These are phyloP conservation scores for Murraya koenigii DNA, from an alignment of 345 rosid species.

Conservation along the genomic window DNA sequence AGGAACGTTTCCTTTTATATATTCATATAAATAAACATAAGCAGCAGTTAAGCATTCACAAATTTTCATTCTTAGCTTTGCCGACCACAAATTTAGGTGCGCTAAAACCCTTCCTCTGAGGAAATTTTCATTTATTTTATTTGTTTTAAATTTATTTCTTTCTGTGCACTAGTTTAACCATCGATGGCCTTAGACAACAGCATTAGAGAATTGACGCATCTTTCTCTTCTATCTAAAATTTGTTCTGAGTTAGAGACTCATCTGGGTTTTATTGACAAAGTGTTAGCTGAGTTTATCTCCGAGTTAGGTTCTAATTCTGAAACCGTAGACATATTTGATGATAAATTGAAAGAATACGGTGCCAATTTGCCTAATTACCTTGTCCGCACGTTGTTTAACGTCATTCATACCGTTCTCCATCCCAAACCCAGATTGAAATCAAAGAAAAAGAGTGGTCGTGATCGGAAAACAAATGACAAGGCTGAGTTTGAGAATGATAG, in stretches of 20 bases:
- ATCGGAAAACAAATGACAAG: conserved; percentile 45
- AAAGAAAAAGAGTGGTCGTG: conserved; percentile 25
- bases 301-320: conserved; percentile 57
- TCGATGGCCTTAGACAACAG: conserved; percentile 26
- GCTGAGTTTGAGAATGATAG: conserved; percentile 55
- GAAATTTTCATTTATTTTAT: too few relatives aligned
- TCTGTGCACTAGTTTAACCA: too few relatives aligned
- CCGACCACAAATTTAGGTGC: too few relatives aligned
- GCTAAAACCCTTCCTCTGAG: too few relatives aligned
- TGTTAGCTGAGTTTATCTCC: conserved; percentile 76
- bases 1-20: too few relatives aligned
- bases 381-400: conserved; percentile 65
- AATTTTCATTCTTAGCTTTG: too few relatives aligned
- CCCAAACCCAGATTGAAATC: conserved; percentile 39
- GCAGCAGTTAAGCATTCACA: too few relatives aligned
- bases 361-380: conserved; percentile 90
- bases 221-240: conserved; percentile 79
- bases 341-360: conserved; percentile 63
- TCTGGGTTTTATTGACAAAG: conserved; percentile 66
- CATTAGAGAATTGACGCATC: conserved; percentile 43
- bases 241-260: conserved; percentile 79
- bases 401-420: conserved; percentile 80
- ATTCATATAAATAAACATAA: too few relatives aligned
- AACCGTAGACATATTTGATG: conserved; percentile 69
- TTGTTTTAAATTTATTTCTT: too few relatives aligned